These are phyloP conservation scores for Eucalyptus globulus DNA, from an alignment of 345 rosid genomes.

Conservation along the genomic window DNA sequence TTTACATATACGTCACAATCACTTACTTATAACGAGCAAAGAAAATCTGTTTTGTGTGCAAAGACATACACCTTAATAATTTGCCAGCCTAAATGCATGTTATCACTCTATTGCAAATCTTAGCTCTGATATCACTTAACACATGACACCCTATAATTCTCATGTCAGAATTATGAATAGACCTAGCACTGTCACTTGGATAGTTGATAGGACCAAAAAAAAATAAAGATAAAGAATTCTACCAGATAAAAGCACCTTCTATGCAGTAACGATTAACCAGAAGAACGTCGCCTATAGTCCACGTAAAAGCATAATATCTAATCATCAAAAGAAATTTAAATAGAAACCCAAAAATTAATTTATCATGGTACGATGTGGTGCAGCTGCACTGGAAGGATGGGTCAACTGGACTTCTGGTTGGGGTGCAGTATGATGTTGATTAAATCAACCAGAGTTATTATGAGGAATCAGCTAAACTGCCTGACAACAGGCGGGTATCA, in stretches of 20 bases:
- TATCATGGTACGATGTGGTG: conserved; percentile 1
- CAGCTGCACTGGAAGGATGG: conserved; percentile 76
- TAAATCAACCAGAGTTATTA: conserved; percentile 90
- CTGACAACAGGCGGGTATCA: conserved; percentile 56
- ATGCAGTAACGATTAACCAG: background rate
- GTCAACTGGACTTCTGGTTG: conserved; percentile 65
- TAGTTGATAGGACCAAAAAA: background rate
- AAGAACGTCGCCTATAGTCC: too few species aligned
- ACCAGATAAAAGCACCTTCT: background rate
- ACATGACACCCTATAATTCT: background rate
- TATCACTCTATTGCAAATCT: background rate
- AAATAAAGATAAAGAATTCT: background rate
- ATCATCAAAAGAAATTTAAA: too few species aligned
- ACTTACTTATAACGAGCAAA: background rate
- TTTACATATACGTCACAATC: background rate
- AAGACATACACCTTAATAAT: background rate
- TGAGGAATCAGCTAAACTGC: conserved; percentile 80
- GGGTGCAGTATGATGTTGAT: conserved; percentile 85
- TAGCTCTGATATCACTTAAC: background rate
- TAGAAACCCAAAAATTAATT: too few species aligned
- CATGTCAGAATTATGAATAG: background rate
- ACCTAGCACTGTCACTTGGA: background rate
- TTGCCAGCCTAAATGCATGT: too few species aligned
- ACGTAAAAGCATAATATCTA: too few species aligned
- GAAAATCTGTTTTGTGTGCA: background rate